phyloP scores from a whole-genome alignment of 352 stramenopile genomes.

The Phytopythium kandeliae region DNA sequence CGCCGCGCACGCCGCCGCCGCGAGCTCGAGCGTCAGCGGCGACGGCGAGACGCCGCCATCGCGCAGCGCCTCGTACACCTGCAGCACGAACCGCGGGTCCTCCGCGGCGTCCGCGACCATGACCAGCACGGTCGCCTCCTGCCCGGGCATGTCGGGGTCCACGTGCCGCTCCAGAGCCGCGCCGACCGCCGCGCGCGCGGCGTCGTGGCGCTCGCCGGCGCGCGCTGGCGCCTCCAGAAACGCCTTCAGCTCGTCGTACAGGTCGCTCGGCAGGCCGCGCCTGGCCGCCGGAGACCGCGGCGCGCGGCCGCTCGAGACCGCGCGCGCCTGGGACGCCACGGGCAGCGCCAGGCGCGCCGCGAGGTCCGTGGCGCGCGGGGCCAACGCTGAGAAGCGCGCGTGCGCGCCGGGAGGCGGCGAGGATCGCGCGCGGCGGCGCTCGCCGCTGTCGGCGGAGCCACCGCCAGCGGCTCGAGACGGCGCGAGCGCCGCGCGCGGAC shows the following conservation, averaged over 20 bases:
- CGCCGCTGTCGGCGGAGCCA: background rate
- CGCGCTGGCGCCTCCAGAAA: constrained; percentile 46
- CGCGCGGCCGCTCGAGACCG: background rate
- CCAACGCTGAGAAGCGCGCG: background rate
- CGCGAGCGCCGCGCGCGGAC: background rate
- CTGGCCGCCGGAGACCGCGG: background rate
- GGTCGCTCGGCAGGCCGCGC: constrained; percentile 21
- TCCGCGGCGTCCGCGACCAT: constrained; percentile 67
- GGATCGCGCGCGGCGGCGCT: constrained; percentile 1
- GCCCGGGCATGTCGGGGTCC: constrained; percentile 56
- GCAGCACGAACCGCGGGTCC: constrained; percentile 42
- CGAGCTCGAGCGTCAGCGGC: constrained; percentile 63
- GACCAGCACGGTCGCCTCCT: constrained; percentile 72
- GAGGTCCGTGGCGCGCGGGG: no score
- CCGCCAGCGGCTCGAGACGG: background rate
- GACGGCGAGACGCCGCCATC: constrained; percentile 52
- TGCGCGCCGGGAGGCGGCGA: background rate
- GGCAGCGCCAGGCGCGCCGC: background rate
- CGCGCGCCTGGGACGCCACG: background rate
- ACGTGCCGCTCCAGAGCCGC: constrained; percentile 55
- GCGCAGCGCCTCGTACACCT: constrained; percentile 54
- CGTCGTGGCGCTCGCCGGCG: constrained; percentile 20
- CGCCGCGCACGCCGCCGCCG: constrained; percentile 45
- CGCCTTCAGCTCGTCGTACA: constrained; percentile 60
- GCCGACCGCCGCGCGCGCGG: constrained; percentile 34